phyloP scores from a whole-genome alignment of 1,284 basidiomycete species.

The Chondrostereum purpureum region DNA sequence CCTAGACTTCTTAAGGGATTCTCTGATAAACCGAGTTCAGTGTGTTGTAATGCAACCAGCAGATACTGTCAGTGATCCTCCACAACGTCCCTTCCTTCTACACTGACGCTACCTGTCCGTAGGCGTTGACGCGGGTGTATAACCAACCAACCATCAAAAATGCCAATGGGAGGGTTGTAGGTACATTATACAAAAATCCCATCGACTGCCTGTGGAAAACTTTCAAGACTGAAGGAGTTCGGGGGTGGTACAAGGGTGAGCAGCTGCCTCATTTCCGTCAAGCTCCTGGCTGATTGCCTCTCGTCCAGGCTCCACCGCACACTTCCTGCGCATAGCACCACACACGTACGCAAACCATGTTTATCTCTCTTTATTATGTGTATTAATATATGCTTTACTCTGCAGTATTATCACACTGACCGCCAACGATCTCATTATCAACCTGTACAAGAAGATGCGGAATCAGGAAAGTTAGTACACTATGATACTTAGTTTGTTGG shows the following conservation, averaged over 20 bases:
- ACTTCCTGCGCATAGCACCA: constrained; percentile 87
- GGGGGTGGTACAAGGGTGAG: constrained; percentile 88
- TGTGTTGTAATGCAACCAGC: constrained; percentile 86
- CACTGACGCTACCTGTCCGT: constrained; percentile 11
- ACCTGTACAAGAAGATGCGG: constrained; percentile 53
- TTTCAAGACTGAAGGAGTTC: constrained; percentile 81
- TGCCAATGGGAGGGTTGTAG: constrained; percentile 70
- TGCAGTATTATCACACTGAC: constrained; percentile 81
- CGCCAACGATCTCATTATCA: constrained; percentile 78
- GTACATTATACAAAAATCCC: constrained; percentile 84
- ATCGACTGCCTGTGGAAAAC: constrained; percentile 98
- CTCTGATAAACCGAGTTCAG: constrained; percentile 29
- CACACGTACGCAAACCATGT: constrained; percentile 60
- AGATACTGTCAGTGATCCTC: constrained; percentile 58
- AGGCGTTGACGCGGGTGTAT: constrained; percentile 93
- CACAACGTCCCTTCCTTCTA: constrained; percentile 8
- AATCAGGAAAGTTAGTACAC: constrained; percentile 9
- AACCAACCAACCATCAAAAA: constrained; percentile 82
- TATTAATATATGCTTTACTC: background rate
- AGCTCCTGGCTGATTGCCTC: background rate
- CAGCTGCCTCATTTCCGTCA: background rate
- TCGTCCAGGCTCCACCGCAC: constrained; percentile 75
- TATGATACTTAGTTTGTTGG: no score
- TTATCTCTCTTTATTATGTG: background rate
- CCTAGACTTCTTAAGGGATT: constrained; percentile 4